A percentile compares a stretch with the other conserved stretches of the same genome.
Evolutionary conservation across 1,284 basidiomycete species (phyloP).

Genomic region (Volvariella surrecta): DNA sequence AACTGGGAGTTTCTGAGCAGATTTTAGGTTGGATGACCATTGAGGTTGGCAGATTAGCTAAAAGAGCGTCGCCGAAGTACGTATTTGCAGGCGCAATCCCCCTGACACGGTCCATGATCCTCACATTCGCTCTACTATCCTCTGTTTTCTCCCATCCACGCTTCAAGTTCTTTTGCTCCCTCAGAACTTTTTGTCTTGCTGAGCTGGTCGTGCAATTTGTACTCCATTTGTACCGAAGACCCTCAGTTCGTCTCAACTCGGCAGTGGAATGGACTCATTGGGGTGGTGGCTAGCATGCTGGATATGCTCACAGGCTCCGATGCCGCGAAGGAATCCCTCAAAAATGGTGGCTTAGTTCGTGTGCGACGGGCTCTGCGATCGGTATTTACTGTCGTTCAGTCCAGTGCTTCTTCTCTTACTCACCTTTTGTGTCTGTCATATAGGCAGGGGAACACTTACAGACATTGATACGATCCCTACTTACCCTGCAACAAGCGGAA

Average conservation of each 20-base stretch:
- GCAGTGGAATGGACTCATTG: conserved; percentile 41
- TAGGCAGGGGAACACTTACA: conserved; percentile 42
- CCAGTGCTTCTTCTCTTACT: not conserved
- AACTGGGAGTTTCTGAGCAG: conserved; percentile 54
- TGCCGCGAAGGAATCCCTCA: conserved; percentile 49
- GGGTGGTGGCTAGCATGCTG: conserved; percentile 47
- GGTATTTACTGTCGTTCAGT: conserved; percentile 25
- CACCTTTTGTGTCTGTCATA: conserved; percentile 1
- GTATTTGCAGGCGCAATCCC: conserved; percentile 12
- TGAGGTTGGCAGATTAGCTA: conserved; percentile 50
- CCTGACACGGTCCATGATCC: no score
- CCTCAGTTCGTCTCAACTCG: conserved; percentile 35
- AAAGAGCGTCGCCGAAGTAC: conserved; percentile 41
- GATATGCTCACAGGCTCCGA: conserved; percentile 46
- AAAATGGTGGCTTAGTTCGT: conserved; percentile 51
- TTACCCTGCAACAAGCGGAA: conserved; percentile 35
- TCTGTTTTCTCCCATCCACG: conserved; percentile 7
- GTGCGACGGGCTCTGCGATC: conserved; percentile 57
- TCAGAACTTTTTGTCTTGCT: conserved; percentile 64
- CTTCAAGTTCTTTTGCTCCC: conserved; percentile 56
- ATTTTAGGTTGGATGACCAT: conserved; percentile 65
- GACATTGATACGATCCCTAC: conserved; percentile 38
- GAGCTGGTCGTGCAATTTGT: conserved; percentile 66
- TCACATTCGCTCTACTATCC: conserved; percentile 3
- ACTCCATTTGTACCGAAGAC: conserved; percentile 40